These are phyloP conservation scores for Diaporthe ampelina DNA, from an alignment of 2,329 filamentous ascomycete genomes.

Conservation along the genomic window DNA sequence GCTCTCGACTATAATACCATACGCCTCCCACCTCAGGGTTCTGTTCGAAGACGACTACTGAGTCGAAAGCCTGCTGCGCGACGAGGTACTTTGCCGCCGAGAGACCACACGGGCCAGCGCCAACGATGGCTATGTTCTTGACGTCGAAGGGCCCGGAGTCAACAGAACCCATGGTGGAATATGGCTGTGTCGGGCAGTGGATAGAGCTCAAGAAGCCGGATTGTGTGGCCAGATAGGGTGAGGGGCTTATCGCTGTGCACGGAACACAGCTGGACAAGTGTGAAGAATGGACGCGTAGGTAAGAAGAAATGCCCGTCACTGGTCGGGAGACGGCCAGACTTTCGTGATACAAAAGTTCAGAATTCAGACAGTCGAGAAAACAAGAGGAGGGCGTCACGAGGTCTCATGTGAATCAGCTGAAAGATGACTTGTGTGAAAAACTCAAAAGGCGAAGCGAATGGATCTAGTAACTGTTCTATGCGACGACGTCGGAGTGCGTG, in stretches of 20 bases:
- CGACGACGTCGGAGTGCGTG: slow-evolving; percentile 12
- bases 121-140: slow-evolving; percentile 80
- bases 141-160: slow-evolving; percentile 59
- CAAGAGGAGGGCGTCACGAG: not conserved
- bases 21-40: slow-evolving; percentile 82
- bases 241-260: not conserved
- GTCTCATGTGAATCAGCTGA: not conserved
- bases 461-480: not conserved
- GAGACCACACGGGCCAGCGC: slow-evolving; percentile 85
- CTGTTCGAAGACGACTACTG: slow-evolving; percentile 86
- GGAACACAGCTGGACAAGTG: not conserved
- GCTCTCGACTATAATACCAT: slow-evolving; percentile 81
- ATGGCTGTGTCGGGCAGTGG: not conserved
- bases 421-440: not conserved
- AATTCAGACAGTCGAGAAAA: not conserved
- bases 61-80: slow-evolving; percentile 76
- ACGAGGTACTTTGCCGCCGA: slow-evolving; percentile 84
- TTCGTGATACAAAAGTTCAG: not conserved
- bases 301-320: not conserved
- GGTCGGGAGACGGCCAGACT: slow-evolving; percentile 2
- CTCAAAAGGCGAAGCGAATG: not conserved
- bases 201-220: not conserved
- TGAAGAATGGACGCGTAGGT: not conserved
- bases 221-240: not conserved
- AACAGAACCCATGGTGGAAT: slow-evolving; percentile 46